These are phyloP conservation scores for Cryptomeria japonica DNA, from an alignment of 75 land plant species.

Conservation along the genomic window DNA sequence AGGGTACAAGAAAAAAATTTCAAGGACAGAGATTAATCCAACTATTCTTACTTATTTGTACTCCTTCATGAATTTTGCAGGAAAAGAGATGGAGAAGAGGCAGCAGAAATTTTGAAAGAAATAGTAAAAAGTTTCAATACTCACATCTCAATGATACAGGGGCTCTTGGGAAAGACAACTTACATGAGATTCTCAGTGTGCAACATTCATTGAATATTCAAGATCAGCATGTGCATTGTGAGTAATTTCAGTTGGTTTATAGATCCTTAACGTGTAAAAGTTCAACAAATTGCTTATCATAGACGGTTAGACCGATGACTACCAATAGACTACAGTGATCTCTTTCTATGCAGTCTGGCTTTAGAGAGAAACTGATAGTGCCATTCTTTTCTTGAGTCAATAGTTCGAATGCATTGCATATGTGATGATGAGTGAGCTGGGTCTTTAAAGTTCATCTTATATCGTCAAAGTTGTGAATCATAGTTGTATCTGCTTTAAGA, in stretches of 20 bases:
- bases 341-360: background rate
- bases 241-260: background rate
- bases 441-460: background rate
- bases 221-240: background rate
- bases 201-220: background rate
- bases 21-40: slow-evolving; percentile 59
- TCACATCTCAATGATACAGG: slow-evolving; percentile 40
- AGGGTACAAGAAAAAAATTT: slow-evolving; percentile 72
- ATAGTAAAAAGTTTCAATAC: slow-evolving; percentile 45
- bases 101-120: slow-evolving; percentile 47
- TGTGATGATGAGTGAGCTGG: background rate
- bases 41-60: slow-evolving; percentile 58
- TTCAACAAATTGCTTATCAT: background rate
- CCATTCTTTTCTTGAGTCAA: background rate
- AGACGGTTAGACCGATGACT: background rate
- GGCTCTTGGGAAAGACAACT: slow-evolving; percentile 16
- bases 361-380: background rate
- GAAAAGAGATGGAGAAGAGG: slow-evolving; percentile 33
- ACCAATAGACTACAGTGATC: background rate
- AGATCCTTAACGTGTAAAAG: background rate
- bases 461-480: background rate
- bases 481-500: background rate
- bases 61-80: slow-evolving; percentile 49
- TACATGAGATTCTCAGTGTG: background rate
- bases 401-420: background rate